A percentile compares a stretch with the other conserved stretches of the same genome.
These are phyloP conservation scores for Porcisia hertigi DNA, from an alignment of 208 protist species.

Conservation along the genomic window DNA sequence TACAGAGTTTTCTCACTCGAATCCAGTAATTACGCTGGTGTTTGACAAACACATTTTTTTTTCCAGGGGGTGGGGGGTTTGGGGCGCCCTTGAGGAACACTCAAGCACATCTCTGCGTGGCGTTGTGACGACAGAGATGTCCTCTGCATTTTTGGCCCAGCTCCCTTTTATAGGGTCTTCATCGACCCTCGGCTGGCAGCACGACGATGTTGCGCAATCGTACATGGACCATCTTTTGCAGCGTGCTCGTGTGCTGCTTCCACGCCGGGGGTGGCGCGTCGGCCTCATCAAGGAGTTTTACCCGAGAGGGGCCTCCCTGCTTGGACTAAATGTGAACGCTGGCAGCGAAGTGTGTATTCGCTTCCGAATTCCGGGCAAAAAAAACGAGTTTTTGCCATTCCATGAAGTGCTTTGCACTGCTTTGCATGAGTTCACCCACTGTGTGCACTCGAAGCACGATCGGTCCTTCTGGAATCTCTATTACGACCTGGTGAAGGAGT, in stretches of 20 bases:
- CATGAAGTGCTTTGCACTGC: constrained; percentile 85
- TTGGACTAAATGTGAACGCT: constrained; percentile 85
- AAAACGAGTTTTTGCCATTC: constrained; percentile 81
- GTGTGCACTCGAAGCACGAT: constrained; percentile 60
- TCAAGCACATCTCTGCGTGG: neutral
- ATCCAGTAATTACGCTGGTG: neutral
- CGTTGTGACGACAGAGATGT: constrained; percentile 4
- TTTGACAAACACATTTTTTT: too few relatives aligned
- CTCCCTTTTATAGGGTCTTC: constrained; percentile 38
- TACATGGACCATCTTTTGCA: constrained; percentile 74
- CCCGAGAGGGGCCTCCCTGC: constrained; percentile 62
- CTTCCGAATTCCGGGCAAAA: constrained; percentile 67
- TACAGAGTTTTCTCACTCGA: neutral
- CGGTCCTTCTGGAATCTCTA: constrained; percentile 79
- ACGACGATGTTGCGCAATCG: constrained; percentile 55
- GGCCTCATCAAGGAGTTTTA: constrained; percentile 85
- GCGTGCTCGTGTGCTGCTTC: constrained; percentile 52
- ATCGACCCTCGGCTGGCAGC: constrained; percentile 63
- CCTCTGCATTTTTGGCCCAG: constrained; percentile 27
- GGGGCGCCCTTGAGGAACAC: neutral
- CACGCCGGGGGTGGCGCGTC: constrained; percentile 59
- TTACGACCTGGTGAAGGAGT: constrained; percentile 73
- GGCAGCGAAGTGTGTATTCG: constrained; percentile 82
- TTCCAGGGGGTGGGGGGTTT: too few relatives aligned
- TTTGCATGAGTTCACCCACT: constrained; percentile 91